Percentiles rank a stretch among this genome's conserved stretches.
These are phyloP conservation scores for Blastocystis sp. DNA, from an alignment of 352 stramenopile species.

Conservation along the genomic window DNA sequence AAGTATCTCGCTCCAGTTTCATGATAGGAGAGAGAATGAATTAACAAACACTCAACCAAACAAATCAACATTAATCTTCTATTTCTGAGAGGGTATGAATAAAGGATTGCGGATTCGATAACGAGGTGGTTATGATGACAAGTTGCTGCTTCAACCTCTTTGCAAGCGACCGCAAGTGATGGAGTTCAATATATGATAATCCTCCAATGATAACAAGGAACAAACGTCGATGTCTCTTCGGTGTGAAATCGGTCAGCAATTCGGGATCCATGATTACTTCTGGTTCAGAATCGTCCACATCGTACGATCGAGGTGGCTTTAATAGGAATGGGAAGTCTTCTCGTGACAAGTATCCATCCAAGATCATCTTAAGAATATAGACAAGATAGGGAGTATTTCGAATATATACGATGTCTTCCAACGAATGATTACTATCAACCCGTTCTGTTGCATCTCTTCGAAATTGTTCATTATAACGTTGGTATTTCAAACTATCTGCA, in stretches of 20 bases:
- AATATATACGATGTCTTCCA: constrained; percentile 55
- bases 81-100: constrained; percentile 28
- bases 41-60: constrained; percentile 1
- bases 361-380: constrained; percentile 19
- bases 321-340: constrained; percentile 32
- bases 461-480: background rate
- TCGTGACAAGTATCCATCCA: constrained; percentile 28
- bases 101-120: constrained; percentile 49
- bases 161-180: constrained; percentile 36
- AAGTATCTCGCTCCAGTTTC: constrained; percentile 31
- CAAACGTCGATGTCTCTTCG: background rate
- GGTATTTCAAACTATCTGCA: background rate
- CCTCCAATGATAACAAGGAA: constrained; percentile 46
- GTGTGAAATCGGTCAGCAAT: constrained; percentile 10
- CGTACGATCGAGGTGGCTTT: constrained; percentile 19
- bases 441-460: background rate
- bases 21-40: constrained; percentile 5
- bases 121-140: constrained; percentile 17
- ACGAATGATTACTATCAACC: background rate
- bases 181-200: constrained; percentile 33
- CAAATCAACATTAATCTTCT: background rate
- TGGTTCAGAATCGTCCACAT: background rate
- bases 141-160: constrained; percentile 34
- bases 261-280: background rate
- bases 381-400: constrained; percentile 39